Evolutionary conservation across 2,329 filamentous ascomycete genomes (phyloP), one percentile per base, ranked within the genome.

Genomic region (Xylariomycetidae sp.): DNA sequence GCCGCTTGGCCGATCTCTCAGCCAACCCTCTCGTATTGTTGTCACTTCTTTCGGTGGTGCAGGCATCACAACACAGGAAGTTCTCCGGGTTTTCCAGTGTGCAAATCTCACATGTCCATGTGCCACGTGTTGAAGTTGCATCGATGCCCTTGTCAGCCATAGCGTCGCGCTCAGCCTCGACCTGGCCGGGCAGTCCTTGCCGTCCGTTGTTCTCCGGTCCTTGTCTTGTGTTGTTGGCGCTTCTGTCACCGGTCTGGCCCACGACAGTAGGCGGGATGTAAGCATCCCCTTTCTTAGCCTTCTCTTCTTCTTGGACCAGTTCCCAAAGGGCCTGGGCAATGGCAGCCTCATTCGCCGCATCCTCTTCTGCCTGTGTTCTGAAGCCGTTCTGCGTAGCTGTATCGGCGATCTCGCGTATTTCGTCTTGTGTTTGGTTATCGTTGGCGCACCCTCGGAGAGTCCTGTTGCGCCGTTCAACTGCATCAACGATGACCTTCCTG

Each of bases 261-360:
- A 67, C 59, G 19, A 67, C 64, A 35, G 67, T 76, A 0, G 64
- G 61, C 37, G 56, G 51, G 34, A 74, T 65, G 49, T 79, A 72
- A 12, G 62, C 68, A 34, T 64, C 59, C n/a, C 77, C 75, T 42
- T 78, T 73, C 46, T 69, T 71, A 25, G 51, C 51, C 41, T 58
- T 62, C 41, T 84, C 75, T 41, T 94, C 88, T 54, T 94, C 80
- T 53, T 94, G 84, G 16, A 92, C 82, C 13, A 95, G 67, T 50
- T 96, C 89, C 66, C 86, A 88, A 19, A 94, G 67, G 0, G 88
- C 88, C 51, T 89, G 80, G 33, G 88, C 80, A 40, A 95, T 94
- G 5, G 89, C 89, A 16, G 77, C 72, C 36, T 95, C 87, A 49
- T 95, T 94, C 4, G 88, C 89, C 47, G 88, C 82, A 35, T 95